These are phyloP conservation scores for Sporisorium iseilematis-ciliati DNA, from an alignment of 1,284 basidiomycete species.

Conservation along the genomic window DNA sequence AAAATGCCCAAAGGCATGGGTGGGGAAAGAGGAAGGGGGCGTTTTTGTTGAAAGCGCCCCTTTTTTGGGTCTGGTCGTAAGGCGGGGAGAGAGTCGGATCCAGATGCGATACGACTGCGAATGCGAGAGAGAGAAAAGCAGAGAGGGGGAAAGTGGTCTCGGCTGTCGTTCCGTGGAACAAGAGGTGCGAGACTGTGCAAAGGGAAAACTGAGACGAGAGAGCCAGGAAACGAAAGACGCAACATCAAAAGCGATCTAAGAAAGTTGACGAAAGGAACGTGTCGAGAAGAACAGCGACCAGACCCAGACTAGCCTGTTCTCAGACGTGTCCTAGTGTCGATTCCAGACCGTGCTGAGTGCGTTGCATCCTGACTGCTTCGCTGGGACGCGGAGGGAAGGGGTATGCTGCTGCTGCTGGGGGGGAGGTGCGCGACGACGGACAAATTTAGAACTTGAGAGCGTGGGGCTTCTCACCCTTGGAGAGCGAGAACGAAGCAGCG, in stretches of 20 bases:
- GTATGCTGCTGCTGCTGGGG: conserved; percentile 24
- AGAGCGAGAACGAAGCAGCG: conserved; percentile 91
- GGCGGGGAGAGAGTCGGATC: conserved; percentile 9
- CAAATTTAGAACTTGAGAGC: conserved; percentile 81
- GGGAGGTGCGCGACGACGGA: too few species aligned
- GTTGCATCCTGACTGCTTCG: background rate
- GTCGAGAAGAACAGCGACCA: conserved; percentile 18
- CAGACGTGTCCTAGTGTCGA: conserved; percentile 12
- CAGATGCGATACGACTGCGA: conserved; percentile 10
- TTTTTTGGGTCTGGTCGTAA: conserved; percentile 51
- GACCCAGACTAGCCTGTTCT: conserved; percentile 19
- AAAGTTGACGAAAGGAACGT: conserved; percentile 16
- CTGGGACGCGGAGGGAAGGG: conserved; percentile 2
- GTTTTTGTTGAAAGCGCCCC: conserved; percentile 3
- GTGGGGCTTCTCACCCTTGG: conserved; percentile 92
- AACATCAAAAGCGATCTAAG: background rate
- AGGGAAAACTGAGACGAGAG: conserved; percentile 2
- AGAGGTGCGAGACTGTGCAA: conserved; percentile 2
- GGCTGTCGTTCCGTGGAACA: too few species aligned
- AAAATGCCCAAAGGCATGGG: conserved; percentile 29
- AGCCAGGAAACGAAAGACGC: background rate
- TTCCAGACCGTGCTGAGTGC: background rate
- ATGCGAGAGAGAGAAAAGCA: conserved; percentile 2
- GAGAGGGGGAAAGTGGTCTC: background rate
- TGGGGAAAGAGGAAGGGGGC: background rate